phyloP scores from a whole-genome alignment of 2,329 filamentous ascomycete genomes.

The Fusarium transvaalense region DNA sequence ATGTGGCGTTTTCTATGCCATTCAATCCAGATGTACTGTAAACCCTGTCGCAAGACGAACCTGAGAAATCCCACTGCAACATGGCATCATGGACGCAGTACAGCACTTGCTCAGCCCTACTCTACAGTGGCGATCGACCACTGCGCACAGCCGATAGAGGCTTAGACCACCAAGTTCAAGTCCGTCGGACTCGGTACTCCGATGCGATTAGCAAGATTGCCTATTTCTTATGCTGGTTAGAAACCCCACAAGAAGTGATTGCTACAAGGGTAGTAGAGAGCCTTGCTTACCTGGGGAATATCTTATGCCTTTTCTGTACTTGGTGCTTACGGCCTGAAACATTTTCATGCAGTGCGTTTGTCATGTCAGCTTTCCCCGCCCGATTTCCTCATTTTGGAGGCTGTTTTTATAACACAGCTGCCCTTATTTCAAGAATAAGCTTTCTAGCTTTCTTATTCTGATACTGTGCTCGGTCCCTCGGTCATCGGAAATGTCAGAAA shows the following conservation, averaged over 20 bases:
- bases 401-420: neutral
- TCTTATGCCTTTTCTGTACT: constrained; percentile 13
- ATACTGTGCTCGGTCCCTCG: neutral
- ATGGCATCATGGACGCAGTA: constrained; percentile 2
- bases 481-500: constrained; percentile 33
- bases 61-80: neutral
- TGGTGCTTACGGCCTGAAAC: constrained; percentile 17
- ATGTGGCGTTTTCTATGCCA: constrained; percentile 3
- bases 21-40: neutral
- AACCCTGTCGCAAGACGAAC: neutral
- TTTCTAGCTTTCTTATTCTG: neutral
- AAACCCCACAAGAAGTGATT: neutral
- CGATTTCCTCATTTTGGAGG: neutral
- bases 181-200: constrained; percentile 4
- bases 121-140: constrained; percentile 1
- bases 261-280: constrained; percentile 11
- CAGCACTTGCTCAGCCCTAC: constrained; percentile 6
- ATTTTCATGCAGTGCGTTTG: constrained; percentile 1
- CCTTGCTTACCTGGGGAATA: constrained; percentile 17
- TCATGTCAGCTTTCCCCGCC: constrained; percentile 19
- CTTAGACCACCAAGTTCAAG: constrained; percentile 2
- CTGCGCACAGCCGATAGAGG: neutral
- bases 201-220: neutral
- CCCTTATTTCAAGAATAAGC: neutral
- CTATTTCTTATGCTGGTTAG: neutral